Base-by-base conservation (phyloP, 2,329 filamentous ascomycete species). In the Malbranchea cinnamomea region DNA sequence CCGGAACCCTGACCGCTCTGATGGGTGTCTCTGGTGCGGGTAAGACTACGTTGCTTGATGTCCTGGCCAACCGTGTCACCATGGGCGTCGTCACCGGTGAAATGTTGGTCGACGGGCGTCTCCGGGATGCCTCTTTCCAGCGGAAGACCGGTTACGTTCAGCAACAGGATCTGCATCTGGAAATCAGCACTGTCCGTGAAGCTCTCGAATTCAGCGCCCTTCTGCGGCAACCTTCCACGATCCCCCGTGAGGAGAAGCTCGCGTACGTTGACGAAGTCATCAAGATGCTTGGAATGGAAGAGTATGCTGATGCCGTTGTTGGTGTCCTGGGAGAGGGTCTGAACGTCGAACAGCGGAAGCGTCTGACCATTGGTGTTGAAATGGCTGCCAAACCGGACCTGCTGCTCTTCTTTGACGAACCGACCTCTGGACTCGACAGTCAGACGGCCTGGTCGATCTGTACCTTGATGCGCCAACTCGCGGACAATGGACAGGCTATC, bases 401-500 rank as follows among this genome's bases (percentile, higher is more conserved):
- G 30, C 67, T 94, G 37, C 71, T 94, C 26, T 94, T 94, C 60
- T 72, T 94, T 22, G 87, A 95, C 45, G 87, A 95, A 55, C 87
- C 87, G 9, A 94, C 85, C 3, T 93, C 84, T 15, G 87, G 87
- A 62, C 72, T 94, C 13, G 87, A 94, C 55, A 82, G 74, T 47
- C 84, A 93, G 54, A 92, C 85, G 1, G 87, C 84, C 1, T 94
- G 82, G 83, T 80, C 82, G 37, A 93, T 94, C 49, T 68, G 83
- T 28, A 77, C 83, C 50, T 67, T 94, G 8, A 69, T 95, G 28
- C 78, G 91, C 55, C 93, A 91, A 56, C 66, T 94, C 19, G 84
- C 83, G 43, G 79, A 89, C 53, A 78, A 75, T 38, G 85, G 87
- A 10, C 82, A 91, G 51, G 85, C 87, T 29, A 81, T 94, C 54